Conservation (phyloP, 352 stramenopile genomes). For the Globisporangium cylindrosporum region DNA sequence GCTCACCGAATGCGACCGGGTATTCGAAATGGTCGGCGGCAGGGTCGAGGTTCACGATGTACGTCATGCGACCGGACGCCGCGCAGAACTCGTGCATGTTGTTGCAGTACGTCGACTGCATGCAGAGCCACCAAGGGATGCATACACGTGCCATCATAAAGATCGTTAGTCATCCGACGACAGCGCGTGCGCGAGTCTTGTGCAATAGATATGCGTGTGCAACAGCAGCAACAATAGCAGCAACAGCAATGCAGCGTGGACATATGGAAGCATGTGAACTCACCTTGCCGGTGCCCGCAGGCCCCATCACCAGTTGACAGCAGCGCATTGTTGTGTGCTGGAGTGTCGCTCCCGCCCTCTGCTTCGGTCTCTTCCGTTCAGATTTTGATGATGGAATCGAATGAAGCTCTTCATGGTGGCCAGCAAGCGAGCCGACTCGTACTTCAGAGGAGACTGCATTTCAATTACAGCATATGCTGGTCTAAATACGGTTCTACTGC, state of each 20-base stretch:
- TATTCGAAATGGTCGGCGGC: slow-evolving; percentile 91
- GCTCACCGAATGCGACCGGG: slow-evolving; percentile 80
- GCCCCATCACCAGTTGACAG: slow-evolving; percentile 91
- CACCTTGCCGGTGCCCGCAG: slow-evolving; percentile 90
- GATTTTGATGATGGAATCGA: neutral
- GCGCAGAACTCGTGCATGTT: slow-evolving; percentile 92
- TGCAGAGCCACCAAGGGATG: neutral
- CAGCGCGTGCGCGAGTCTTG: too few species aligned
- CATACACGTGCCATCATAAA: too few species aligned
- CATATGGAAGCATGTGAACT: neutral
- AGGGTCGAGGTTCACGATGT: slow-evolving; percentile 97
- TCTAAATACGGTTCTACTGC: too few species aligned
- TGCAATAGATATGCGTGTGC: too few species aligned
- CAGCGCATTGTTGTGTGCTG: slow-evolving; percentile 56
- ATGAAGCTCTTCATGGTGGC: neutral
- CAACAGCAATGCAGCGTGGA: neutral
- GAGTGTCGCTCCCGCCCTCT: neutral
- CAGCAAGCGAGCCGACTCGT: neutral
- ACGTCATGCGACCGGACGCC: slow-evolving; percentile 83
- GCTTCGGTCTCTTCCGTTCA: neutral
- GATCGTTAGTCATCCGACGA: neutral
- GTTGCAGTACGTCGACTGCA: slow-evolving; percentile 91
- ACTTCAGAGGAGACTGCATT: too few species aligned
- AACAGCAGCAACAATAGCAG: too few species aligned
- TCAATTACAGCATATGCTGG: too few species aligned